Conservation (phyloP, 2,329 filamentous ascomycete genomes). For the Hortaea werneckii region DNA sequence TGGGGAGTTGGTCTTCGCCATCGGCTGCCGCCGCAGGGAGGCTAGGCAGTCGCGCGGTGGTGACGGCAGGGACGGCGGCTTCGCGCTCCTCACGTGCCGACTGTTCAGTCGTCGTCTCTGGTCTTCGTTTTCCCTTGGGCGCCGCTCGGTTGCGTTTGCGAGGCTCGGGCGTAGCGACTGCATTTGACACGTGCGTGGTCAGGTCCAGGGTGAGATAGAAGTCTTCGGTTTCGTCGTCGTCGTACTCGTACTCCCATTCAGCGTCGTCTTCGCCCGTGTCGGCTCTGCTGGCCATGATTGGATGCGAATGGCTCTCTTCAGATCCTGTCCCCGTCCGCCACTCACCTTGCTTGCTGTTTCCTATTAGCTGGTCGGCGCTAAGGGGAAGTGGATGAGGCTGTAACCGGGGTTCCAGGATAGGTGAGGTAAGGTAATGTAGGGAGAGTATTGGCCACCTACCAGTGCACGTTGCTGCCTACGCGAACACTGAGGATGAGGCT, state of each 20-base stretch:
- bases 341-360: too few species aligned
- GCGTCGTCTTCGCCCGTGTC: constrained; percentile 27
- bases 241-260: constrained; percentile 55
- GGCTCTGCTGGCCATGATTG: background rate
- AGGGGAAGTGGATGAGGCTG: too few species aligned
- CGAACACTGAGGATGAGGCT: too few species aligned
- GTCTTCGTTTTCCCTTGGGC: background rate
- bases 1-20: constrained; percentile 1
- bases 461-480: too few species aligned
- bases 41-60: background rate
- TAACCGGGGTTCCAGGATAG: too few species aligned
- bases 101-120: background rate
- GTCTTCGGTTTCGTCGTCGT: constrained; percentile 46
- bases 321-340: too few species aligned
- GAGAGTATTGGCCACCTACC: too few species aligned
- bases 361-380: too few species aligned
- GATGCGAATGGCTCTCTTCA: background rate
- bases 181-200: constrained; percentile 27
- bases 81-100: background rate
- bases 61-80: background rate
- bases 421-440: too few species aligned
- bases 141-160: background rate
- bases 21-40: background rate
- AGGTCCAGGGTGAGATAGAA: constrained; percentile 53
- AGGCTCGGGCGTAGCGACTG: background rate